Evolutionary conservation across 805 yeast genomes (phyloP), one percentile per base, ranked within the genome.

Genomic region (Babjeviella inositovora): DNA sequence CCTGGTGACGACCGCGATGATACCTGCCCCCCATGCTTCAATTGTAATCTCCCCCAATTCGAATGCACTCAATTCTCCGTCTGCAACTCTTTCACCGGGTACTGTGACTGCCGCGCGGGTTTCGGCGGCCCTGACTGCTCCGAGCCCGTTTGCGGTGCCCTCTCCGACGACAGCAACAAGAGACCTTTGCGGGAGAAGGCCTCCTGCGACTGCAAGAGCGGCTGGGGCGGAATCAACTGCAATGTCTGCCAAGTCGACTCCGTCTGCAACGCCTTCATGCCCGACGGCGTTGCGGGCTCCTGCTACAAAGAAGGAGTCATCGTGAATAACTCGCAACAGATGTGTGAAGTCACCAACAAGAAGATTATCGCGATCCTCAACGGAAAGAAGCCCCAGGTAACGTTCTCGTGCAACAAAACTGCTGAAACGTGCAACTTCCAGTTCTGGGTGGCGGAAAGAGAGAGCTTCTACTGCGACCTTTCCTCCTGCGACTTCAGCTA

Each of bases 141-240:
- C 2, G 63, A 65, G 36, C 96, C 98, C 1, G 45, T 66, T 17
- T 90, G 98, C 54, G 98, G 97, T 2, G 59, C 81, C 0, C 55
- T 85, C 10, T 47, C 71, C 0, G 71, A 68, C 30, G 84, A 79
- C 16, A 51, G 55, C 26, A 41, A 45, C 18, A 29, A 39, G 14
- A 59, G 97, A 28, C 93, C 93, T 0, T 34, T 62, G 8, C 55
- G 90, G 38, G 47, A 58, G 1, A 38, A 39, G 8, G 34, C 37
- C 16, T 34, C 57, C 0, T 90, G 98, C 48, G 53, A 53, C 0
- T 87, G 98, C 50, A 63, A 64, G 23, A 59, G 58, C 4, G 98
- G 98, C 4, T 90, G 98, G 98, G 53, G 57, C 4, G 97, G 98
- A 20, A 76, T 90, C 40, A 90, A 90, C 41, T 90, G 98, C 59